These are phyloP conservation scores for Clavulina sp. DNA, from an alignment of 768 basidiomycete genomes.

Conservation along the genomic window DNA sequence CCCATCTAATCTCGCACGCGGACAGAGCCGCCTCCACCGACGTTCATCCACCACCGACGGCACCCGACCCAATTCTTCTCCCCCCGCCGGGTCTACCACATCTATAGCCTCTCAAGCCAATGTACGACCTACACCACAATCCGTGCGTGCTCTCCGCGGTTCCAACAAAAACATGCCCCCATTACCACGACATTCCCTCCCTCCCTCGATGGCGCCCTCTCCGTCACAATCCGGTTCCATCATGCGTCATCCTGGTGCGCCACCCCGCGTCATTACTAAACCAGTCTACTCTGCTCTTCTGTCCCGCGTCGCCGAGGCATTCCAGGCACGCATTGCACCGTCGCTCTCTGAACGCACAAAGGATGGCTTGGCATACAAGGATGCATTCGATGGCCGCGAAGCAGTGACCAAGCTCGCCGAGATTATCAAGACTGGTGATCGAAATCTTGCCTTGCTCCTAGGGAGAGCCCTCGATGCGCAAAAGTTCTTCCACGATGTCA, in stretches of 20 bases:
- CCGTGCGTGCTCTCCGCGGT: slow-evolving; percentile 7
- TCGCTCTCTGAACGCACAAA: slow-evolving; percentile 63
- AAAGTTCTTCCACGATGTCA: slow-evolving; percentile 98
- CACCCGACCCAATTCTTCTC: too few species aligned
- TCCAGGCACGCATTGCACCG: slow-evolving; percentile 52
- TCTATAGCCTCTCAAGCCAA: too few species aligned
- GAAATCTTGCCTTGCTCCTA: slow-evolving; percentile 86
- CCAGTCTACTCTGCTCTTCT: slow-evolving; percentile 95
- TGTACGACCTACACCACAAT: neutral
- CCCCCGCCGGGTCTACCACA: too few species aligned
- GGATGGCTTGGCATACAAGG: slow-evolving; percentile 90
- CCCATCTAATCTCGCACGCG: too few species aligned
- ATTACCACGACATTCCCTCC: slow-evolving; percentile 3
- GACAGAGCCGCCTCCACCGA: too few species aligned
- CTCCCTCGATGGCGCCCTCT: slow-evolving; percentile 10
- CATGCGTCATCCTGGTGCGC: too few species aligned
- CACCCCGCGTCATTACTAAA: too few species aligned
- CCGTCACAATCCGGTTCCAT: too few species aligned
- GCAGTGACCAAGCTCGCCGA: slow-evolving; percentile 95
- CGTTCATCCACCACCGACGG: too few species aligned
- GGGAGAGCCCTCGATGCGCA: slow-evolving; percentile 92
- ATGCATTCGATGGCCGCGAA: slow-evolving; percentile 91
- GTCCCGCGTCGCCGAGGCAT: slow-evolving; percentile 86
- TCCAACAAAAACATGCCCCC: slow-evolving; percentile 22
- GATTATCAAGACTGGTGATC: slow-evolving; percentile 95